Evolutionary conservation across 1,284 basidiomycete genomes (phyloP).

Genomic region (Microbotryum scabiosae): DNA sequence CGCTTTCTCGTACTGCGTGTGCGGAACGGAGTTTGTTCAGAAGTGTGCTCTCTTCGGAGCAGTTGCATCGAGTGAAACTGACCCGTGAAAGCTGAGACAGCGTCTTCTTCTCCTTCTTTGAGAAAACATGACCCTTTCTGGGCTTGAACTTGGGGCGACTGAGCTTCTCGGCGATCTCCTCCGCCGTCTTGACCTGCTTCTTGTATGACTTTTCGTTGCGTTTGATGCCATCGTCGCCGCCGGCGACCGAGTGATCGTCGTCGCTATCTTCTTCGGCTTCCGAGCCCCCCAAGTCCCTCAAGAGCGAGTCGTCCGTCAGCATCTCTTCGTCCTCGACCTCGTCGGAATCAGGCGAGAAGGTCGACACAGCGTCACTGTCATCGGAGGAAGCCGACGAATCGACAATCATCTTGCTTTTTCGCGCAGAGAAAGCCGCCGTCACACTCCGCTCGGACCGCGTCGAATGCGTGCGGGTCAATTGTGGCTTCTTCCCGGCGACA

Average conservation of each 20-base stretch:
- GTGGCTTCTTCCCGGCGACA: not conserved
- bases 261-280: too few relatives aligned
- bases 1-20: constrained; percentile 14
- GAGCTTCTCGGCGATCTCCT: too few relatives aligned
- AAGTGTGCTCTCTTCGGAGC: not conserved
- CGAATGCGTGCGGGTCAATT: not conserved
- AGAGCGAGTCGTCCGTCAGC: too few relatives aligned
- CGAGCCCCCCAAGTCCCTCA: too few relatives aligned
- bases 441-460: too few relatives aligned
- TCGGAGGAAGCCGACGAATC: not conserved
- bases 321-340: not conserved
- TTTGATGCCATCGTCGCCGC: too few relatives aligned
- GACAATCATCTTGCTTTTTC: constrained; percentile 4
- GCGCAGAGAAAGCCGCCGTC: too few relatives aligned
- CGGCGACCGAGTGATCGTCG: too few relatives aligned
- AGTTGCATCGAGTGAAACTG: not conserved
- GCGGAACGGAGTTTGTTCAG: not conserved
- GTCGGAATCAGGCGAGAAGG: not conserved
- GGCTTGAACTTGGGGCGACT: not conserved
- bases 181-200: too few relatives aligned
- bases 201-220: too few relatives aligned
- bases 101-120: constrained; percentile 14
- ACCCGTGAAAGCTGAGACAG: constrained; percentile 17
- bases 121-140: constrained; percentile 5
- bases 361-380: not conserved